Percentiles rank a stretch among this genome's conserved stretches.
phyloP scores from a whole-genome alignment of 148 eudicot species.

The Pouteria glomerata region DNA sequence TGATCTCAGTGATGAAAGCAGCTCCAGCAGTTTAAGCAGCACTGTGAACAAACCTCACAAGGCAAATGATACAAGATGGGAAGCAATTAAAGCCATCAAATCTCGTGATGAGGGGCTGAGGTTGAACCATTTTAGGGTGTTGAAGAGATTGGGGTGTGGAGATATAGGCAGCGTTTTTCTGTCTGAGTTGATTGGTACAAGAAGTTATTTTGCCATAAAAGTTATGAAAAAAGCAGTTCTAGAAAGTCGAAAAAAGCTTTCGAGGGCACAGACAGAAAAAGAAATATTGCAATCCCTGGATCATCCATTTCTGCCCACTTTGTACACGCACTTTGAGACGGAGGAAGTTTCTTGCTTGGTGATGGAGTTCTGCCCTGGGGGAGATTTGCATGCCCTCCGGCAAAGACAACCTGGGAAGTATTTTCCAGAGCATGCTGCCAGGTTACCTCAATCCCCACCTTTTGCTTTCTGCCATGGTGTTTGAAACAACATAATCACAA shows the following conservation, averaged over 20 bases:
- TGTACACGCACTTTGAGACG: conserved; percentile 85
- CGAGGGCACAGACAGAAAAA: conserved; percentile 83
- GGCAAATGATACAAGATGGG: conserved; percentile 79
- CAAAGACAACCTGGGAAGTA: conserved; percentile 76
- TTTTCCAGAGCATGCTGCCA: conserved; percentile 91
- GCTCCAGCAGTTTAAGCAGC: conserved; percentile 65
- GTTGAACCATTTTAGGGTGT: conserved; percentile 63
- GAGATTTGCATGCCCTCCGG: conserved; percentile 85
- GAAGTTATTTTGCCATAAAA: conserved; percentile 79
- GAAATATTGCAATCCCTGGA: conserved; percentile 87
- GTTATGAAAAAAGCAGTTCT: conserved; percentile 78
- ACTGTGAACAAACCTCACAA: conserved; percentile 78
- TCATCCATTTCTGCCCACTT: conserved; percentile 92
- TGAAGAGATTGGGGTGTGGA: conserved; percentile 72
- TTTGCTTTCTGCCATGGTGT: neutral
- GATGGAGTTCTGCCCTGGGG: conserved; percentile 96
- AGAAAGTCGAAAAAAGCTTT: conserved; percentile 74
- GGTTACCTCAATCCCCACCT: conserved; percentile 28
- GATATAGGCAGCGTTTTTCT: conserved; percentile 86
- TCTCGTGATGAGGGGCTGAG: conserved; percentile 57
- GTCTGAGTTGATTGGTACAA: conserved; percentile 71
- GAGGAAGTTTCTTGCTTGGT: conserved; percentile 70
- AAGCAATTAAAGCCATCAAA: conserved; percentile 66
- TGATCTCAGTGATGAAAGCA: conserved; percentile 83
- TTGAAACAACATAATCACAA: neutral